These are phyloP conservation scores for Coniferiporia weirii DNA, from an alignment of 1,284 basidiomycete genomes.

Conservation along the genomic window DNA sequence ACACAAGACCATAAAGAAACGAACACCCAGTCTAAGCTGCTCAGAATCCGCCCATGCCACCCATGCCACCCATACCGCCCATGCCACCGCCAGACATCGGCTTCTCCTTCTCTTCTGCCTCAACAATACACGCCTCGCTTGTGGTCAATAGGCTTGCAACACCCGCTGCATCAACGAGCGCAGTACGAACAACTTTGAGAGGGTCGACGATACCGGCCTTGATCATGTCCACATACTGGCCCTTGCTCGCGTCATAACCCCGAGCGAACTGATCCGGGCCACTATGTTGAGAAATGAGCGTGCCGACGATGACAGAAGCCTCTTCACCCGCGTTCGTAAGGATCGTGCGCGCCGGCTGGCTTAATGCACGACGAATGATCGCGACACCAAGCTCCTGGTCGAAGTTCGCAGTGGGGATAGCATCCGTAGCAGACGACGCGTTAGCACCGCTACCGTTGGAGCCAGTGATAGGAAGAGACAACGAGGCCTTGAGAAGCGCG, in stretches of 20 bases:
- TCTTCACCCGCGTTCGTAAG: conserved; percentile 96
- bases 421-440: conserved; percentile 46
- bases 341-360: conserved; percentile 84
- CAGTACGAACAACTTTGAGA: conserved; percentile 88
- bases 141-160: conserved; percentile 91
- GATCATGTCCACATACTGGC: conserved; percentile 95
- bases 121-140: conserved; percentile 89
- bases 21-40: conserved; percentile 4
- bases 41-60: conserved; percentile 48
- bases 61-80: conserved; percentile 60
- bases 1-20: not conserved
- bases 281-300: conserved; percentile 68
- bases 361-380: conserved; percentile 88
- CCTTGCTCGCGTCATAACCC: conserved; percentile 91
- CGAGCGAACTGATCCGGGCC: conserved; percentile 65
- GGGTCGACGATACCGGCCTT: conserved; percentile 92
- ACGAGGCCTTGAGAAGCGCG: conserved; percentile 85
- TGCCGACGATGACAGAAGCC: conserved; percentile 88
- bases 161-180: conserved; percentile 83
- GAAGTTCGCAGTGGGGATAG: conserved; percentile 86
- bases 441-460: conserved; percentile 38
- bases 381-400: conserved; percentile 96
- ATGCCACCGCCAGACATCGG: conserved; percentile 41
- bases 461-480: conserved; percentile 63
- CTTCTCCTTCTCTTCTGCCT: conserved; percentile 81